Evolutionary conservation across 768 basidiomycete genomes (phyloP).

Genomic region (Strobilomyces echinocephalus): DNA sequence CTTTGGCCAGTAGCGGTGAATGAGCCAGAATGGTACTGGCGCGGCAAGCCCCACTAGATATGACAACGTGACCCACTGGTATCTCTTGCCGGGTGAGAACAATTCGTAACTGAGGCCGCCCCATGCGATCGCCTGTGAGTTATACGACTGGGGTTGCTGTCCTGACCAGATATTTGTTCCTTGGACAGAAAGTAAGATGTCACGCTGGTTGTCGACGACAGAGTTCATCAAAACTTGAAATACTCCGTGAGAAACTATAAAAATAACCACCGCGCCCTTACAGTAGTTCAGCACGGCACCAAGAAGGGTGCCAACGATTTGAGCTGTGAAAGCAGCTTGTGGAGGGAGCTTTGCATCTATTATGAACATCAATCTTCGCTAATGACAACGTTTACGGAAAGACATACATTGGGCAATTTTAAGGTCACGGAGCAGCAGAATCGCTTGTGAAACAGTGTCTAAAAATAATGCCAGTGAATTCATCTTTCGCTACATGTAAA

Average conservation of each 20-base stretch:
- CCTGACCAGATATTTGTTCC: slow-evolving; percentile 42
- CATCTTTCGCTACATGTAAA: slow-evolving; percentile 30
- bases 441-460: slow-evolving; percentile 49
- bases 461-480: slow-evolving; percentile 30
- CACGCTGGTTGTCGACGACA: slow-evolving; percentile 47
- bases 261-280: slow-evolving; percentile 12
- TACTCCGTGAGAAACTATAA: background rate
- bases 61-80: slow-evolving; percentile 39
- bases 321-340: slow-evolving; percentile 57
- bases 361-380: slow-evolving; percentile 34
- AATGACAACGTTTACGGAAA: background rate
- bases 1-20: slow-evolving; percentile 34
- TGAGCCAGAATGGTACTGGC: slow-evolving; percentile 40
- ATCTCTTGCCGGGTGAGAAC: slow-evolving; percentile 28
- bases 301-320: slow-evolving; percentile 52
- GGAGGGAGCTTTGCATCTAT: slow-evolving; percentile 54
- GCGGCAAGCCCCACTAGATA: slow-evolving; percentile 31
- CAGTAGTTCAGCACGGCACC: slow-evolving; percentile 46
- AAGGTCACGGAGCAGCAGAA: slow-evolving; percentile 52
- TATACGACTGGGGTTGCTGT: slow-evolving; percentile 28
- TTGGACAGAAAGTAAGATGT: slow-evolving; percentile 48
- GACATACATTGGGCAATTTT: slow-evolving; percentile 36
- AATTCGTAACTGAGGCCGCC: slow-evolving; percentile 36
- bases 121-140: slow-evolving; percentile 35
- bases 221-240: slow-evolving; percentile 55